A percentile compares a stretch with the other conserved stretches of the same genome.
Conservation (phyloP, 208 protist genomes). For the Novymonas esmeraldas region DNA sequence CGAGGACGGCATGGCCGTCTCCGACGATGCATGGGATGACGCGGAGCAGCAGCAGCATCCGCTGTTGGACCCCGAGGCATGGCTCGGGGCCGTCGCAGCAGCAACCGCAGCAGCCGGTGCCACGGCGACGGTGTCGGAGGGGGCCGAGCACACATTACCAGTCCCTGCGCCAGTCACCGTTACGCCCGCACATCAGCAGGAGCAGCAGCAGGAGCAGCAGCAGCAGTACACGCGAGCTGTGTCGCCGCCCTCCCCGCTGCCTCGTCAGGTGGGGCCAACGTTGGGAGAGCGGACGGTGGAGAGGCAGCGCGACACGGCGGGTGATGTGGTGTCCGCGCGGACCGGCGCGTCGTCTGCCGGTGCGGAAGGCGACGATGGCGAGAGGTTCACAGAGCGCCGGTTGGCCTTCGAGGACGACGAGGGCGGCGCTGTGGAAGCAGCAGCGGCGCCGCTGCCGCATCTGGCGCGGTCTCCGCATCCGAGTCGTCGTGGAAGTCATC, state of each 20-base stretch:
- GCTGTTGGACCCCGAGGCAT: constrained; percentile 24
- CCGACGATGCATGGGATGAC: background rate
- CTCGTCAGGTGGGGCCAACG: background rate
- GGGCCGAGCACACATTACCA: background rate
- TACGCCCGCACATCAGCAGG: background rate
- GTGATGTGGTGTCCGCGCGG: background rate
- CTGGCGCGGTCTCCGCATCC: background rate
- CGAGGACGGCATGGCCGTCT: background rate
- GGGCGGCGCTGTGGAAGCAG: background rate
- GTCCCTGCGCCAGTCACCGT: background rate
- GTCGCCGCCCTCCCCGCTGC: background rate
- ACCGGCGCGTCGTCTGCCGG: too few species aligned
- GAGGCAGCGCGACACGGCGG: background rate
- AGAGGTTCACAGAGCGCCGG: background rate
- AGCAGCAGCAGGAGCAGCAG: background rate
- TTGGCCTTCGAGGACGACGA: background rate
- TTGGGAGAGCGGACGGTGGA: background rate
- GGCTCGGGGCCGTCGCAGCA: constrained; percentile 30
- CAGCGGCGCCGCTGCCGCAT: too few species aligned
- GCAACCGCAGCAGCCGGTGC: background rate
- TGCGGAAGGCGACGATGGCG: background rate
- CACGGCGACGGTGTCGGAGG: too few species aligned
- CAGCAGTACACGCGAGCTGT: background rate
- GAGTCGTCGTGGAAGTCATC: too few species aligned
- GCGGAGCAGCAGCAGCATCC: background rate